Conservation (phyloP, 805 yeast species). For the Zygoascus tannicola region DNA sequence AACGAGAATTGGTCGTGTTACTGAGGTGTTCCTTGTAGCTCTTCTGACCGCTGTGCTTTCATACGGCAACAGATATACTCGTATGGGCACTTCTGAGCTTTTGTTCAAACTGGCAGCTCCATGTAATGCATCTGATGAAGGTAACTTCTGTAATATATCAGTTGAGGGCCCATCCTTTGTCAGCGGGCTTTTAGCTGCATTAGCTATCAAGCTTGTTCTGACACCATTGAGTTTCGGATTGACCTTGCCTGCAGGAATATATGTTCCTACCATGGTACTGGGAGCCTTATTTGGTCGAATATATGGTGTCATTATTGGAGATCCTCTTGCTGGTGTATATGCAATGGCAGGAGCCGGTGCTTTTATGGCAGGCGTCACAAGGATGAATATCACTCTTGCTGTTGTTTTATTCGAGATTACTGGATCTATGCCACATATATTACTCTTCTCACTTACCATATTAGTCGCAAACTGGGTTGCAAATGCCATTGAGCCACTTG, state of each 20-base stretch:
- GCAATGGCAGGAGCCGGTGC: slow-evolving; percentile 97
- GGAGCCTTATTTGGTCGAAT: slow-evolving; percentile 53
- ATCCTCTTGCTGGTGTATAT: slow-evolving; percentile 89
- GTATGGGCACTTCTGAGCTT: slow-evolving; percentile 41
- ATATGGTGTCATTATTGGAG: slow-evolving; percentile 40
- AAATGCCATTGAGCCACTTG: slow-evolving; percentile 39
- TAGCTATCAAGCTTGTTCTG: slow-evolving; percentile 36
- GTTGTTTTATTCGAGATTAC: slow-evolving; percentile 77
- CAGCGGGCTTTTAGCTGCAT: slow-evolving; percentile 32
- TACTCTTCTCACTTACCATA: slow-evolving; percentile 48
- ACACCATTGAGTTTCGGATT: slow-evolving; percentile 49
- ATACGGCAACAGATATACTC: slow-evolving; percentile 41
- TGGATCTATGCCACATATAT: slow-evolving; percentile 45
- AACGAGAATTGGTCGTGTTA: slow-evolving; percentile 32
- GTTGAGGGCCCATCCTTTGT: slow-evolving; percentile 12
- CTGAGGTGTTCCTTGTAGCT: slow-evolving; percentile 40
- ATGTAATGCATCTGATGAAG: slow-evolving; percentile 25
- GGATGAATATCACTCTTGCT: slow-evolving; percentile 84
- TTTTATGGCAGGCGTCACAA: slow-evolving; percentile 88
- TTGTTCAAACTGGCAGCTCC: slow-evolving; percentile 43
- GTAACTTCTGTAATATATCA: not conserved
- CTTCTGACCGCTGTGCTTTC: slow-evolving; percentile 39
- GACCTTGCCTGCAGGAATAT: slow-evolving; percentile 51
- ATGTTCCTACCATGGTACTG: slow-evolving; percentile 55
- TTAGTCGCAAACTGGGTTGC: slow-evolving; percentile 53